Evolutionary conservation across 768 basidiomycete species (phyloP), one percentile per base, ranked within the genome.

Genomic region (Xerocomellus dryophilus): DNA sequence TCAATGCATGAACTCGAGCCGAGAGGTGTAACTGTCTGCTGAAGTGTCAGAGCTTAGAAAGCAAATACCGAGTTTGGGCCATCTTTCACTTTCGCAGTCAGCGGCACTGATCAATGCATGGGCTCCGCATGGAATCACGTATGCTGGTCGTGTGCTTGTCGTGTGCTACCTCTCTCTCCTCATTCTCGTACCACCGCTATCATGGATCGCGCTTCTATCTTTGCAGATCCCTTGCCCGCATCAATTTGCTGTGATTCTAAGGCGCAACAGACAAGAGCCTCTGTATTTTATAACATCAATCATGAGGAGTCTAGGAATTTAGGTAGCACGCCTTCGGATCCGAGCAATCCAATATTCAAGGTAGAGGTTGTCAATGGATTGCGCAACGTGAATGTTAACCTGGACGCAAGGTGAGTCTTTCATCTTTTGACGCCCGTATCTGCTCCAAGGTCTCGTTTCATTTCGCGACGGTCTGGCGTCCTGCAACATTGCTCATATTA

Each of bases 341-440:
- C 73, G n/a, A 61, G 71, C 32, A 71, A 75, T 21, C 68, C 61
- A 29, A 68, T 74, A 15, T 62, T 66, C 23, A 75, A 80, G 56
- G 74, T 76, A 31, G 76, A 81, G 18, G 72, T 73, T 18, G 78
- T 80, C 56, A 82, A 88, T 50, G 85, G 84, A 11, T 62, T 92
- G 56, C 77, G 74, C 29, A 85, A 90, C 69, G 77, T 77, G 31
- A 71, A 74, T 40, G 63, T 77, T 12, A 77, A 69, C 59, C 69
- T 93, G 50, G 80, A 88, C 59, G 80, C 88, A 43, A 87, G 83
- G 90, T 90, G 74, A 84, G 87, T 61, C 62, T 50, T 40, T 51
- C n/a, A n/a, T 66, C 63, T 63, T 71, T 67, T 4, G 43, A 27
- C 21, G 21, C 38, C 43, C 20, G n/a, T 44, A 21, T 43, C 52